A percentile compares a stretch with the other conserved stretches of the same genome.
Evolutionary conservation across 345 rosid genomes (phyloP).

Genomic region (Noccaea caerulescens): DNA sequence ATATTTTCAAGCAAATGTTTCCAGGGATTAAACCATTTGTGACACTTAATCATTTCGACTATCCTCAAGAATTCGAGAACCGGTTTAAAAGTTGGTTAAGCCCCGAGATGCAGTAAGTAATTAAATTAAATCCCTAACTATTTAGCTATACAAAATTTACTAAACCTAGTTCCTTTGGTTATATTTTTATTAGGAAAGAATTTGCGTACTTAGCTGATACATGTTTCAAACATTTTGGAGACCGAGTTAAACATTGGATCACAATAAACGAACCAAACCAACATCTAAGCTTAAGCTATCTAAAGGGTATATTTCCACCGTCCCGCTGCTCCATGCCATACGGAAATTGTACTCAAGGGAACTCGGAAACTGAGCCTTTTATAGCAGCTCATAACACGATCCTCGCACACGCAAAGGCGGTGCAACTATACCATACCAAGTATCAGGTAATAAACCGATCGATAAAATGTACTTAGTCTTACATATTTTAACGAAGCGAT

Average conservation of each 20-base stretch:
- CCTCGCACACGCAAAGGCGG: conserved; percentile 65
- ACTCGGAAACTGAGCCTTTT: conserved; percentile 60
- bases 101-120: conserved; percentile 57
- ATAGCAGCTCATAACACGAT: conserved; percentile 61
- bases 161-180: background rate
- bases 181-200: conserved; percentile 48
- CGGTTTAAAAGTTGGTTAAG: conserved; percentile 83
- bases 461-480: too few relatives aligned
- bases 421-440: conserved; percentile 53
- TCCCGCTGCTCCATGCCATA: conserved; percentile 50
- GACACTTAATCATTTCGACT: conserved; percentile 69
- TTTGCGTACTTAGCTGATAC: conserved; percentile 54
- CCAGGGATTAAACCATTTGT: conserved; percentile 85
- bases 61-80: conserved; percentile 76
- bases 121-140: background rate
- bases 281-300: conserved; percentile 40
- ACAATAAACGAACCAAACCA: conserved; percentile 63
- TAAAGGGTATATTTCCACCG: conserved; percentile 48
- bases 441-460: conserved; percentile 55
- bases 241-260: conserved; percentile 59
- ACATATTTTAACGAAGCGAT: too few relatives aligned
- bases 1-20: conserved; percentile 8
- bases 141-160: background rate
- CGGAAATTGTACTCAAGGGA: conserved; percentile 59
- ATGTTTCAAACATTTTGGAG: conserved; percentile 59